phyloP scores from a whole-genome alignment of 1,139 yeast genomes.

The Zygosaccharomyces sapae region DNA sequence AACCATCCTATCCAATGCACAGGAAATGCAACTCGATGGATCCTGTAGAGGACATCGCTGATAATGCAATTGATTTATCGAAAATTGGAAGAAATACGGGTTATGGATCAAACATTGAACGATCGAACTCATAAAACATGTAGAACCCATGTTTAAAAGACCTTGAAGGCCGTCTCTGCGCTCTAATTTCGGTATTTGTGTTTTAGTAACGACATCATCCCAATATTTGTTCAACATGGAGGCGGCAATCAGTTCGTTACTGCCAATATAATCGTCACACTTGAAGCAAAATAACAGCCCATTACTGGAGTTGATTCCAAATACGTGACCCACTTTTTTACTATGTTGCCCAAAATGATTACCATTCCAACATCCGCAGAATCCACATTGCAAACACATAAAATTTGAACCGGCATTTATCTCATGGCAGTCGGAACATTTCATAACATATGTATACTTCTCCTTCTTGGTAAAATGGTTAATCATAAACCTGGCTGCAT shows the following conservation, averaged over 20 bases:
- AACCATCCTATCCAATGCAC: slow-evolving; percentile 77
- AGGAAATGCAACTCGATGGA: slow-evolving; percentile 57
- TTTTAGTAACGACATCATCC: slow-evolving; percentile 34
- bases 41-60: slow-evolving; percentile 27
- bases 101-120: slow-evolving; percentile 84
- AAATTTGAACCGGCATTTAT: slow-evolving; percentile 47
- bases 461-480: slow-evolving; percentile 24
- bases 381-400: slow-evolving; percentile 81
- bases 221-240: slow-evolving; percentile 28
- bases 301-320: slow-evolving; percentile 48
- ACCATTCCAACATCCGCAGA: slow-evolving; percentile 64
- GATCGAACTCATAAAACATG: slow-evolving; percentile 91
- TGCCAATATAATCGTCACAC: slow-evolving; percentile 70
- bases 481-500: slow-evolving; percentile 28
- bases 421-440: slow-evolving; percentile 32
- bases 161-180: slow-evolving; percentile 80
- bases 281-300: slow-evolving; percentile 71
- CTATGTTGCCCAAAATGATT: slow-evolving; percentile 63
- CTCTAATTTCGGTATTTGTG: slow-evolving; percentile 50
- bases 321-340: slow-evolving; percentile 58
- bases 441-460: slow-evolving; percentile 24
- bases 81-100: slow-evolving; percentile 74
- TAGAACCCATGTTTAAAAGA: slow-evolving; percentile 88
- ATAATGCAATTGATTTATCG: slow-evolving; percentile 43
- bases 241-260: slow-evolving; percentile 34